These are phyloP conservation scores for Dissophora ornata DNA, from an alignment of 192 early-diverging fungal genomes.

Conservation along the genomic window DNA sequence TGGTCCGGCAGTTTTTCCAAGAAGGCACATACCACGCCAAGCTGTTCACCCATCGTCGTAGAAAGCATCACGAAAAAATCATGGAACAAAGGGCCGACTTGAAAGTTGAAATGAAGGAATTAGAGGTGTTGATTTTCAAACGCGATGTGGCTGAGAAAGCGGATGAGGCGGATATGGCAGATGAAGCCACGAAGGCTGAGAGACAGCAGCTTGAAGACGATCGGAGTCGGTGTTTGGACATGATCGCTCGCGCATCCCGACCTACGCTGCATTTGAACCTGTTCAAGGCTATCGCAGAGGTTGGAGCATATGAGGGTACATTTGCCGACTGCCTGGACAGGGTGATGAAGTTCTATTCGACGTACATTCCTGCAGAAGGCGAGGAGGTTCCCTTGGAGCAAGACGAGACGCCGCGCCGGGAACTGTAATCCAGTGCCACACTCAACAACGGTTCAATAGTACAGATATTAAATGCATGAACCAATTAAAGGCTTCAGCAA, in stretches of 20 bases:
- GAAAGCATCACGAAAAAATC: neutral
- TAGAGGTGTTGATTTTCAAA: neutral
- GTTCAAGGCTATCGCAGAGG: slow-evolving; percentile 13
- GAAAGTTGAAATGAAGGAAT: too few species aligned
- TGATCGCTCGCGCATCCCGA: neutral
- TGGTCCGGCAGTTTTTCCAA: neutral
- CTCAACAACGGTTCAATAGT: too few species aligned
- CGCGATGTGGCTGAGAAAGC: neutral
- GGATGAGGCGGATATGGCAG: neutral
- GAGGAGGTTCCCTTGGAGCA: slow-evolving; percentile 3
- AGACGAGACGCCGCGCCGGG: too few species aligned
- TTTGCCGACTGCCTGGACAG: neutral
- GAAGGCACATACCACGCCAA: slow-evolving; percentile 5
- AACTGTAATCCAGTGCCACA: too few species aligned
- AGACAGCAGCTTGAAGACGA: neutral
- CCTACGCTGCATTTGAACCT: slow-evolving; percentile 4
- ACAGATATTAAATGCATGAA: too few species aligned
- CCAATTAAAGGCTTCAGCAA: too few species aligned
- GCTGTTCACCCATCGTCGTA: slow-evolving; percentile 1
- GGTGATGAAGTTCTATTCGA: neutral
- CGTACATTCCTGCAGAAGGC: slow-evolving; percentile 9
- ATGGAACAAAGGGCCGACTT: neutral
- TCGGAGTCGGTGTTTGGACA: neutral
- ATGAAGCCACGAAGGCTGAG: neutral
- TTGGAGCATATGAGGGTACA: slow-evolving; percentile 5